Evolutionary conservation across 495 filamentous ascomycete species (phyloP).

Genomic region (Friedmanniomyces endolithicus): DNA sequence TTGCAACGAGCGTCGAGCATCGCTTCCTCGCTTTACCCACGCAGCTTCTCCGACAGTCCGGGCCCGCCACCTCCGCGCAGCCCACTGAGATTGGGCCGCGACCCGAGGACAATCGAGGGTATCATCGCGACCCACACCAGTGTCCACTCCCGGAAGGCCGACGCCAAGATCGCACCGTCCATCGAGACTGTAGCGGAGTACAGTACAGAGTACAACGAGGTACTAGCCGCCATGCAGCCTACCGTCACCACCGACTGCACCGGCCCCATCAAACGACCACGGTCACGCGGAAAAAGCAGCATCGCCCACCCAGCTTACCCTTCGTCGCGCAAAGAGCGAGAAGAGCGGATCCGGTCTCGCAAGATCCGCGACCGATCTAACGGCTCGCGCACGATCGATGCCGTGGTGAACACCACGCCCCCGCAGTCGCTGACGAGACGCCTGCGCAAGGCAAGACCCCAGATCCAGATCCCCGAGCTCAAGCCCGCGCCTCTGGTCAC

Average conservation of each 20-base stretch:
- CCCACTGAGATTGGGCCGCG: constrained; percentile 13
- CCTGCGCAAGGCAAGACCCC: constrained; percentile 14
- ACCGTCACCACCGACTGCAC: constrained; percentile 19
- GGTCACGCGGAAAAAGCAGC: constrained; percentile 3
- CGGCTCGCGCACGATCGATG: constrained; percentile 1
- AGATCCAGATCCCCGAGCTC: constrained; percentile 14
- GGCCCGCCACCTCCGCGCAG: constrained; percentile 19
- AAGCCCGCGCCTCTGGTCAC: constrained; percentile 8
- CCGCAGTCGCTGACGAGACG: constrained; percentile 2
- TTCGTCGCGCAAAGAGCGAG: constrained; percentile 12
- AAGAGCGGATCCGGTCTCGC: constrained; percentile 18
- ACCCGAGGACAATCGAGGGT: constrained; percentile 13
- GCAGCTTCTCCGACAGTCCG: constrained; percentile 19
- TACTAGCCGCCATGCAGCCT: constrained; percentile 7
- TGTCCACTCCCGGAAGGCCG: not conserved
- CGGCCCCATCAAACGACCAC: constrained; percentile 18
- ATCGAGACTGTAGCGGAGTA: constrained; percentile 7
- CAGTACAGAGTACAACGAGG: not conserved
- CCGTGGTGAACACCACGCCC: not conserved
- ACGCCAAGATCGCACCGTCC: constrained; percentile 8
- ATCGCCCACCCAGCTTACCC: not conserved
- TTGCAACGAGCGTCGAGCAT: constrained; percentile 18
- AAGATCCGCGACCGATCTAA: constrained; percentile 22
- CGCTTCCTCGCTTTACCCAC: constrained; percentile 12
- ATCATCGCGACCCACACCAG: constrained; percentile 6